Evolutionary conservation across 164 flowering plant genomes (phyloP).

Genomic region (Stephania yunnanensis): DNA sequence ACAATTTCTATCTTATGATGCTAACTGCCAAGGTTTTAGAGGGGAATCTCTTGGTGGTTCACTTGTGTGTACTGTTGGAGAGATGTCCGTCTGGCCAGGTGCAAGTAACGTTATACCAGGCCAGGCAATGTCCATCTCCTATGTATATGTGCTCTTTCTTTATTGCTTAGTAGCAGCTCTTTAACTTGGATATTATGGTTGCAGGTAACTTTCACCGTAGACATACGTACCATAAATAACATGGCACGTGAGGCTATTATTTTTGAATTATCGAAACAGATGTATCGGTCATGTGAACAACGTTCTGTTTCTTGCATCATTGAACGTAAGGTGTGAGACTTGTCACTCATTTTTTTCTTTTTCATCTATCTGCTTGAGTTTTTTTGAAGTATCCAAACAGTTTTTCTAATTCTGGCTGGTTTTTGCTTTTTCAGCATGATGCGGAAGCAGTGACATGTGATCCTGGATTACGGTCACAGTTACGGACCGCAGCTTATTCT

Average conservation of each 20-base stretch:
- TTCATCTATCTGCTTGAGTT: not conserved
- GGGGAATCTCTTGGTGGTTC: constrained; percentile 60
- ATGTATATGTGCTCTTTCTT: not conserved
- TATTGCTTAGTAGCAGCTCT: not conserved
- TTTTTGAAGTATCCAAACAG: not conserved
- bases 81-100: constrained; percentile 95
- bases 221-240: constrained; percentile 83
- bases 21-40: constrained; percentile 36
- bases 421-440: constrained; percentile 56
- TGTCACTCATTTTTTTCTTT: constrained; percentile 9
- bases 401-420: not conserved
- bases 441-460: constrained; percentile 83
- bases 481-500: constrained; percentile 54
- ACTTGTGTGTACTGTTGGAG: constrained; percentile 96
- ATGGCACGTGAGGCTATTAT: constrained; percentile 74
- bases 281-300: constrained; percentile 61
- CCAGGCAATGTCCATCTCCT: constrained; percentile 47
- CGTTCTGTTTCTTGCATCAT: constrained; percentile 77
- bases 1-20: constrained; percentile 50
- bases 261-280: constrained; percentile 53
- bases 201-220: constrained; percentile 90
- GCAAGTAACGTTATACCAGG: constrained; percentile 99
- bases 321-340: constrained; percentile 71
- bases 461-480: constrained; percentile 49
- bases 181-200: constrained; percentile 9